phyloP scores from a whole-genome alignment of 2,329 filamentous ascomycete genomes.

The Trichocomaceae sp. region DNA sequence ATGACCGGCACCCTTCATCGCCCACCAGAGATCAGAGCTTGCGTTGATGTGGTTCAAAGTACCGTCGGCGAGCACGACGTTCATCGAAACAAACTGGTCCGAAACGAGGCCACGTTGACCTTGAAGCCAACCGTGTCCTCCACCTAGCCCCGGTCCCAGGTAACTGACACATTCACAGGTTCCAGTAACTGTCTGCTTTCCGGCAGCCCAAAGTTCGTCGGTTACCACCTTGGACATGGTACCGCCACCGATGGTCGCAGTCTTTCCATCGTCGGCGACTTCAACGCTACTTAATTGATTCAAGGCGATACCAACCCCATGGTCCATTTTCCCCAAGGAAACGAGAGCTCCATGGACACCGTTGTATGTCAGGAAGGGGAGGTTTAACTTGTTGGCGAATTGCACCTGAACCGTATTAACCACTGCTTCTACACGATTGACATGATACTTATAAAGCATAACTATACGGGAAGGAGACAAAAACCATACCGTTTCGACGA shows the following conservation, averaged over 20 bases:
- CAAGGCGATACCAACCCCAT: slow-evolving; percentile 48
- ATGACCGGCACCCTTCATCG: slow-evolving; percentile 36
- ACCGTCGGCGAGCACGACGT: slow-evolving; percentile 49
- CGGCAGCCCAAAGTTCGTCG: slow-evolving; percentile 44
- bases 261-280: slow-evolving; percentile 39
- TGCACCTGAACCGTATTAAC: slow-evolving; percentile 31
- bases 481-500: slow-evolving; percentile 41
- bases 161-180: slow-evolving; percentile 47
- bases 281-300: slow-evolving; percentile 39
- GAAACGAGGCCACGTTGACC: slow-evolving; percentile 48
- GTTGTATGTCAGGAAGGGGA: slow-evolving; percentile 50
- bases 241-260: slow-evolving; percentile 47
- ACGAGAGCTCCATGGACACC: slow-evolving; percentile 48
- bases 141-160: slow-evolving; percentile 49
- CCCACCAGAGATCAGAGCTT: slow-evolving; percentile 40
- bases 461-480: not conserved
- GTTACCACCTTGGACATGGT: slow-evolving; percentile 42
- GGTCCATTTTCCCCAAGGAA: slow-evolving; percentile 44
- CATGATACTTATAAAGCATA: too few species aligned
- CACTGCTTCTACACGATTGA: slow-evolving; percentile 4
- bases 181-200: slow-evolving; percentile 44
- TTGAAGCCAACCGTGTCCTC: slow-evolving; percentile 52
- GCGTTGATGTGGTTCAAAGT: slow-evolving; percentile 19
- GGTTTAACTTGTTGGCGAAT: slow-evolving; percentile 42
- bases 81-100: slow-evolving; percentile 49